Evolutionary conservation across 139 green algal species (phyloP), one percentile per base, ranked within the genome.

Genomic region (Pseudopediastrum boryanum): DNA sequence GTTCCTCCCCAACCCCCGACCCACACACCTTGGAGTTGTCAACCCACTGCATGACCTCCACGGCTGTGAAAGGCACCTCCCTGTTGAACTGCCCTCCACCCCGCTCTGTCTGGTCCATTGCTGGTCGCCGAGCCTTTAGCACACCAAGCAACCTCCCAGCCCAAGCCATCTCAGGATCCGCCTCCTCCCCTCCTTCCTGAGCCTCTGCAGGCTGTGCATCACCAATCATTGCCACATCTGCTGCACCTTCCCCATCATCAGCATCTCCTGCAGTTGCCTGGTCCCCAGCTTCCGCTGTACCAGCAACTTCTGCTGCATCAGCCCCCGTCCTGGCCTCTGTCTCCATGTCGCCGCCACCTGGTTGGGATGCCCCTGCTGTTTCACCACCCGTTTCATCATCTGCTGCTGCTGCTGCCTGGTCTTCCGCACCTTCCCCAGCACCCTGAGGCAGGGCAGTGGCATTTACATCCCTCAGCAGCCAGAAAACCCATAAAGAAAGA

Each of bases 41-140:
- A 27, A 87, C 52, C 86, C 86, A 90, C 58, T 86, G 62, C 70
- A 94, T 39, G 64, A 89, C 69, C 9, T 78, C 61, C 16, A 73
- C 73, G 13, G 35, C 33, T 4, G 33, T 69, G n/a, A 78, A 56
- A 29, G 71, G 71, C 54, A n/a, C 36, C 36, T 80, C 46, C 3
- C 48, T 46, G 39, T 44, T 77, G 5, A 23, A 36, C 38, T 74
- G 72, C n/a, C 19, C 16, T 7, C 69, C 41, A 8, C 78, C 29
- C 41, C 31, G 36, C 19, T 71, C 67, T 7, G 10, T n/a, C n/a
- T 78, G 68, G 71, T 43, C 29, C 25, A 70, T 21, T 23, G 56
- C 54, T 4, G 54, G 54, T 3, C 39, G 56, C 38, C 71, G 39
- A 0, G 71, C 48, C 67, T 69, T n/a, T 29, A 82, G 68, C 74